A percentile compares a stretch with the other conserved stretches of the same genome.
Evolutionary conservation across 1,139 yeast genomes (phyloP).

Genomic region (Candida albicans): DNA sequence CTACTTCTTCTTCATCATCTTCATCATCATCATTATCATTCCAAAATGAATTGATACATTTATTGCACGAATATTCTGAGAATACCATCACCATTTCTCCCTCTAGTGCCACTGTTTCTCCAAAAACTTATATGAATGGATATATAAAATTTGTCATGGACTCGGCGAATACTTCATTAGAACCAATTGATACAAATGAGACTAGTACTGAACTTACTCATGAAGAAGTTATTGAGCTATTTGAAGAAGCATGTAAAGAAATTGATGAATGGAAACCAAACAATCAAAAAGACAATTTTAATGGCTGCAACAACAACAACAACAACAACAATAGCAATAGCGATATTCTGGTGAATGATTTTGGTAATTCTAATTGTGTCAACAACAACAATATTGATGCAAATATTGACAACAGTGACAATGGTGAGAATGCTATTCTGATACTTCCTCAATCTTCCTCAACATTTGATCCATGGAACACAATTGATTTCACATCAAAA

Average conservation of each 20-base stretch:
- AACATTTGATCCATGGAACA: conserved; percentile 7
- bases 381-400: too few relatives aligned
- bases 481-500: background rate
- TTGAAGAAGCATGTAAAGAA: conserved; percentile 16
- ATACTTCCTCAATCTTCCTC: conserved; percentile 1
- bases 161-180: conserved; percentile 5
- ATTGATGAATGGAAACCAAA: conserved; percentile 15
- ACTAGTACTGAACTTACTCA: conserved; percentile 7
- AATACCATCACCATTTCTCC: background rate
- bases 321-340: background rate
- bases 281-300: background rate
- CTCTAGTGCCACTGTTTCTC: conserved; percentile 8
- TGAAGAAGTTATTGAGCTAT: conserved; percentile 13
- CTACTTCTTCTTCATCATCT: too few relatives aligned
- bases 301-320: background rate
- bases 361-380: too few relatives aligned
- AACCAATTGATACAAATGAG: conserved; percentile 2
- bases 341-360: background rate
- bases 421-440: background rate
- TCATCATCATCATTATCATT: background rate
- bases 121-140: conserved; percentile 11
- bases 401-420: background rate
- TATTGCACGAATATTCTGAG: conserved; percentile 8
- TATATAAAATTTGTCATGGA: conserved; percentile 13
- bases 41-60: conserved; percentile 8